A percentile compares a stretch with the other conserved stretches of the same genome.
Conservation (phyloP, 73 alveolate genomes). For the Halteria grandinella region DNA sequence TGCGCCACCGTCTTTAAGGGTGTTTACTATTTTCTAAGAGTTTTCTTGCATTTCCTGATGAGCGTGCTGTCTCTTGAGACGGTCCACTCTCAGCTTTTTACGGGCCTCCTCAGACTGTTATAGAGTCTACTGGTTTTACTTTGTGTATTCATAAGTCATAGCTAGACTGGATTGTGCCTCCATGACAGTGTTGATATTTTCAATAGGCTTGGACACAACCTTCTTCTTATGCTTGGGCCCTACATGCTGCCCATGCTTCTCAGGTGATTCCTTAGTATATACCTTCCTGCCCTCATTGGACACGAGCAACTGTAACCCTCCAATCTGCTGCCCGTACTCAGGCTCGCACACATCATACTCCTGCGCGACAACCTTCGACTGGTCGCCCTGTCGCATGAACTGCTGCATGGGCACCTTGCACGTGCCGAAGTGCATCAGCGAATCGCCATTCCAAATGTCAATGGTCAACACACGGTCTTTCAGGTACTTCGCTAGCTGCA, state of each 20-base stretch:
- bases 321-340: constrained; percentile 46
- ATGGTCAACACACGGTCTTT: constrained; percentile 52
- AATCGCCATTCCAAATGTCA: constrained; percentile 65
- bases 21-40: not conserved
- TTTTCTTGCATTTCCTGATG: constrained; percentile 5
- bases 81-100: constrained; percentile 53
- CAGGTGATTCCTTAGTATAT: constrained; percentile 2
- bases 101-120: constrained; percentile 48
- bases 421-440: constrained; percentile 64
- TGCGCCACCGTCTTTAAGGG: constrained; percentile 40
- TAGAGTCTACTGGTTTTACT: not conserved
- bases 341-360: constrained; percentile 72
- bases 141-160: constrained; percentile 25
- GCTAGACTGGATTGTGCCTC: constrained; percentile 23
- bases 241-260: constrained; percentile 17
- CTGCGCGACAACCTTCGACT: constrained; percentile 10
- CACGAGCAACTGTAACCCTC: constrained; percentile 55
- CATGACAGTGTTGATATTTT: not conserved
- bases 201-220: constrained; percentile 66
- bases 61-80: constrained; percentile 50
- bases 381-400: constrained; percentile 62
- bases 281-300: constrained; percentile 53
- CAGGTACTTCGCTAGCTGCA: constrained; percentile 48
- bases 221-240: constrained; percentile 58
- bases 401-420: constrained; percentile 53